Evolutionary conservation across 2,329 filamentous ascomycete genomes (phyloP).

Genomic region (Colletotrichum horii): DNA sequence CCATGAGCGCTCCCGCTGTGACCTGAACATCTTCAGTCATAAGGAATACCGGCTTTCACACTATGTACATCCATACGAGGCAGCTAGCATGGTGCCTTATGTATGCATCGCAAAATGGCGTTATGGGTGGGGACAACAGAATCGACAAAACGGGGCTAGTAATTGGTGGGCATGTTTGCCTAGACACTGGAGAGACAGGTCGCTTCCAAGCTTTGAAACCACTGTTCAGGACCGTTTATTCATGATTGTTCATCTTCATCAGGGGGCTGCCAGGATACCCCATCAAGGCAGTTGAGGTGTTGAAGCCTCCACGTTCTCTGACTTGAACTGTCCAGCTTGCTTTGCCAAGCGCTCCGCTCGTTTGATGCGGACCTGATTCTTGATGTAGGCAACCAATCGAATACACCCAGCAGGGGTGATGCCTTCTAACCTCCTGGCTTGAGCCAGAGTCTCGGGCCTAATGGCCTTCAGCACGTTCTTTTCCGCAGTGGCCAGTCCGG

Average conservation of each 20-base stretch:
- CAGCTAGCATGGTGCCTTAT: no score
- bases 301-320: not conserved
- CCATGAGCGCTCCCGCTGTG: not conserved
- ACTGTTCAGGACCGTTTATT: not conserved
- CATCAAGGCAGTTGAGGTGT: not conserved
- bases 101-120: not conserved
- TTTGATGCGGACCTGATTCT: constrained; percentile 26
- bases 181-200: not conserved
- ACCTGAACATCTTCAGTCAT: not conserved
- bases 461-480: constrained; percentile 72
- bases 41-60: no score
- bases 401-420: constrained; percentile 67
- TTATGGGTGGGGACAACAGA: not conserved
- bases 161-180: not conserved
- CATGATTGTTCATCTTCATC: not conserved
- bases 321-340: not conserved
- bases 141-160: not conserved
- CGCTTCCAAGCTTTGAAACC: not conserved
- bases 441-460: constrained; percentile 83
- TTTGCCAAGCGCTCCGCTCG: not conserved
- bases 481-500: constrained; percentile 82
- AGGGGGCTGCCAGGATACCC: not conserved
- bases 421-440: constrained; percentile 87
- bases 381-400: constrained; percentile 68
- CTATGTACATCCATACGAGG: not conserved